Percentiles rank a stretch among this genome's conserved stretches.
Conservation (phyloP, 495 filamentous ascomycete species). For the Aspergillus haitiensis region DNA sequence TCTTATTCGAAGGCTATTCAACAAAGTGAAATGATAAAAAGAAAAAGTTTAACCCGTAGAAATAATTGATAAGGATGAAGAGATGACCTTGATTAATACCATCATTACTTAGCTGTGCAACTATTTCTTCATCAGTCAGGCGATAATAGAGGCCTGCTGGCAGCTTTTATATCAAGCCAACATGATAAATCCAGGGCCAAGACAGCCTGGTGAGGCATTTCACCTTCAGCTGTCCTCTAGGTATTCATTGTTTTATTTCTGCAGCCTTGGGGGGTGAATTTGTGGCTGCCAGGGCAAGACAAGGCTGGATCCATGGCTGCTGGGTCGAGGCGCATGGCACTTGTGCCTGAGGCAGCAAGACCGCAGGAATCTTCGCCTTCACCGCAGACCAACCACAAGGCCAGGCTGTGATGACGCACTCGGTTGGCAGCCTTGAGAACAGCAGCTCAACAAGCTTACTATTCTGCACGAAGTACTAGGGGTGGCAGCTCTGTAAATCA, state of each 20-base stretch:
- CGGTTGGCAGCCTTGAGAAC: slow-evolving; percentile 7
- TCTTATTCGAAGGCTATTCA: background rate
- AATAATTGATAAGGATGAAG: background rate
- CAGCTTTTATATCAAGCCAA: background rate
- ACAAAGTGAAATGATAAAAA: background rate
- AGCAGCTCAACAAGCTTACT: background rate
- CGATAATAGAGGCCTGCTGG: background rate
- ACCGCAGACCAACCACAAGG: slow-evolving; percentile 1
- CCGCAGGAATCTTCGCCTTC: background rate
- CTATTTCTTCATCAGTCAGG: background rate
- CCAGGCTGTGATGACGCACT: slow-evolving; percentile 12
- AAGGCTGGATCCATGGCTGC: slow-evolving; percentile 14
- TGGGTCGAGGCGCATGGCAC: background rate
- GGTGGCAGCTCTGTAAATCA: slow-evolving; percentile 2
- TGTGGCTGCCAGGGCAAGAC: slow-evolving; percentile 11
- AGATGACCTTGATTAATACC: too few species aligned
- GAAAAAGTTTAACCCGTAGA: background rate
- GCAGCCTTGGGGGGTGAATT: slow-evolving; percentile 15
- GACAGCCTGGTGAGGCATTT: slow-evolving; percentile 19
- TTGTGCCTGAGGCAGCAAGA: slow-evolving; percentile 30
- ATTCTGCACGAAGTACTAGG: background rate
- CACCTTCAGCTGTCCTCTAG: background rate
- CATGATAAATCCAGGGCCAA: slow-evolving; percentile 1
- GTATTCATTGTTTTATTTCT: slow-evolving; percentile 1
- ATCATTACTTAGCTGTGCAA: background rate